Evolutionary conservation across 352 stramenopile species (phyloP), one percentile per base, ranked within the genome.

Genomic region (Phytophthora nicotianae): DNA sequence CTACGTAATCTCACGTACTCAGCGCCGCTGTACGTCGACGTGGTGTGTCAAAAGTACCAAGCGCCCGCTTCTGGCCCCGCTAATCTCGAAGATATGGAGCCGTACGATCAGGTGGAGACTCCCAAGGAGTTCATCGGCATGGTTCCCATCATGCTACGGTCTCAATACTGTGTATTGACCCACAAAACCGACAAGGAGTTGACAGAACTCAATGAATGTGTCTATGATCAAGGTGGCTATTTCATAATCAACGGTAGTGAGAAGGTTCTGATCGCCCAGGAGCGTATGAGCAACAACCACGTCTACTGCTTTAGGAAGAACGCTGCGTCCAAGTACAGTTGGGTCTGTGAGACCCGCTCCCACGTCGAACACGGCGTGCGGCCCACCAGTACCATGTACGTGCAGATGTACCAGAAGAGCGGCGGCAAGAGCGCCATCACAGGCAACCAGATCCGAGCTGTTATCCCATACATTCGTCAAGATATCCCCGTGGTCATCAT

Each of bases 261-360:
- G 64, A 98, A 98, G 75, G 98, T 99, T 54, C 93, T 99, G 42
- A 98, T 99, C 68, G 97, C 98, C 0, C 98, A 99, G 71, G 98
- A 99, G 70, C 90, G 98, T 33, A 98, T 99, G 88, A 98, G 90
- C 50, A 99, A 99, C 79, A 99, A 99, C 90, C 97, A 99, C 79
- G 97, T 99, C 14, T 99, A 99, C 81, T 98, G 97, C 33, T 99
- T 99, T 78, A 83, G 96, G 59, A 99, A 99, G 89, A 98, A 97
- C 58, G 93, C 96, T 49, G 95, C 96, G 16, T 97, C 86, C 74
- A 99, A 99, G 77, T 97, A 96, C 76, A 93, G 75, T 24, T 98
- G 90, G 90, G 95, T 99, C 8, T 98, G 98, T 69, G 97, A 99
- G 74, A 99, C 95, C 5, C 83, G 96, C 20, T 98, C 89, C 32